Base-by-base conservation (phyloP, 495 filamentous ascomycete species). In the Aspergillus olivimuriae region DNA sequence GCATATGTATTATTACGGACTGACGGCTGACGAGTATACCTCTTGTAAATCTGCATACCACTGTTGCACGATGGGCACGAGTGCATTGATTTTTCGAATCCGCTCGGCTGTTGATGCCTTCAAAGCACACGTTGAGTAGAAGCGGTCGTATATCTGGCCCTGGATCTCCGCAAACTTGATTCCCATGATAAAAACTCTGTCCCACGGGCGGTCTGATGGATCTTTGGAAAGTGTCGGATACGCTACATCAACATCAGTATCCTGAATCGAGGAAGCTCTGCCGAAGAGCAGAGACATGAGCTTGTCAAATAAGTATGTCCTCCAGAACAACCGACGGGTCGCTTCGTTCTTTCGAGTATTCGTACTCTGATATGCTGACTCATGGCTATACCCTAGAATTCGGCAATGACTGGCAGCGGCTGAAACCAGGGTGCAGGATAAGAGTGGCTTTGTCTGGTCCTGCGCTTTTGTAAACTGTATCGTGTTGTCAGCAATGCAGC, bases 281-380 rank as follows among this genome's bases (percentile, higher is more conserved):
- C 56, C 56, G 11, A 56, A 32, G 2, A 53, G 34, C 4, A 60
- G 45, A 1, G 49, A 56, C 33, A 53, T 51, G 20, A 42, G 50
- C 22, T 53, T 53, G 22, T 57, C 50, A 17, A 51, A 36, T 3
- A 49, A 10, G 32, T 57, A 57, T 2, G 52, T 43, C 1, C 41
- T 51, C 55, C 55, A 57, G 28, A 57, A 57, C 1, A 57, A 10
- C 1, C 48, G 41, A 16, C 51, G 40, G 14, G 46, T 53, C 11
- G 30, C 41, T 9, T 45, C 28, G 6, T 42, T 30, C 18, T 46
- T 47, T 1, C 19, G 11, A 14, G 32, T 15, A 3, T 36, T 8
- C 9, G 32, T 19, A 14, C 34, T 49, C 26, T 20, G 47, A 23
- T 53, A 53, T 7, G 50, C 51, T 2, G 38, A 26, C 11, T 50